Percentiles rank a stretch among this genome's conserved stretches.
Evolutionary conservation across 2,329 filamentous ascomycete genomes (phyloP).

Genomic region (Acrodontium crateriforme): DNA sequence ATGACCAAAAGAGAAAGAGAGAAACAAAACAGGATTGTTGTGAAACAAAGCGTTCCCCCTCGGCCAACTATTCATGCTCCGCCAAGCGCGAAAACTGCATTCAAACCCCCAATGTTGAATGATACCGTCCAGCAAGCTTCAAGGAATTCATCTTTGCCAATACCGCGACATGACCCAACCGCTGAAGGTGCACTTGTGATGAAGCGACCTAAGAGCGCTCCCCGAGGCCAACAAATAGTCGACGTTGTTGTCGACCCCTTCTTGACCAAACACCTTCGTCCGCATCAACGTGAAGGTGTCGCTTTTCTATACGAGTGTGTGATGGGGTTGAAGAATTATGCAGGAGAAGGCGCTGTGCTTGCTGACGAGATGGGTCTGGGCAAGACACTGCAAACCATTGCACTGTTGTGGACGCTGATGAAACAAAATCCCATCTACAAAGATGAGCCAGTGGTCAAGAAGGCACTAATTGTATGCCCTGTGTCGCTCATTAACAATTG

Average conservation of each 20-base stretch:
- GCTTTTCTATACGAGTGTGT: slow-evolving; percentile 62
- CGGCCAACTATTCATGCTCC: slow-evolving; percentile 25
- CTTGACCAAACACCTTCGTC: slow-evolving; percentile 46
- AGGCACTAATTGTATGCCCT: slow-evolving; percentile 59
- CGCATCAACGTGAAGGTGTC: slow-evolving; percentile 57
- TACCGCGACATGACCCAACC: slow-evolving; percentile 51
- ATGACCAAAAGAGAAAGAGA: slow-evolving; percentile 18
- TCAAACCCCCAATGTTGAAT: slow-evolving; percentile 48
- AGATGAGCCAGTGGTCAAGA: slow-evolving; percentile 47
- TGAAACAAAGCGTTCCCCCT: slow-evolving; percentile 25
- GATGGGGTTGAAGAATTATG: slow-evolving; percentile 54
- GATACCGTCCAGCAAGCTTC: slow-evolving; percentile 29
- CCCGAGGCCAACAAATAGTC: slow-evolving; percentile 50
- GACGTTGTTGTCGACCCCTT: slow-evolving; percentile 61
- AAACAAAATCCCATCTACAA: slow-evolving; percentile 57
- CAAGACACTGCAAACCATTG: slow-evolving; percentile 60
- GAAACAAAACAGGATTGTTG: slow-evolving; percentile 23
- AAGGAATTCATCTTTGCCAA: slow-evolving; percentile 33
- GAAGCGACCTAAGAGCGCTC: slow-evolving; percentile 43
- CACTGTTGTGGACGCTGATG: slow-evolving; percentile 56
- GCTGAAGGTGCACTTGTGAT: slow-evolving; percentile 50
- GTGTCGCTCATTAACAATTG: slow-evolving; percentile 61
- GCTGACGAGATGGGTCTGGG: slow-evolving; percentile 67
- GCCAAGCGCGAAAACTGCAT: slow-evolving; percentile 30
- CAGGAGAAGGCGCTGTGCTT: slow-evolving; percentile 55